Conservation (phyloP, 2,329 filamentous ascomycete genomes). For the Hypoxylon rubiginosum region DNA sequence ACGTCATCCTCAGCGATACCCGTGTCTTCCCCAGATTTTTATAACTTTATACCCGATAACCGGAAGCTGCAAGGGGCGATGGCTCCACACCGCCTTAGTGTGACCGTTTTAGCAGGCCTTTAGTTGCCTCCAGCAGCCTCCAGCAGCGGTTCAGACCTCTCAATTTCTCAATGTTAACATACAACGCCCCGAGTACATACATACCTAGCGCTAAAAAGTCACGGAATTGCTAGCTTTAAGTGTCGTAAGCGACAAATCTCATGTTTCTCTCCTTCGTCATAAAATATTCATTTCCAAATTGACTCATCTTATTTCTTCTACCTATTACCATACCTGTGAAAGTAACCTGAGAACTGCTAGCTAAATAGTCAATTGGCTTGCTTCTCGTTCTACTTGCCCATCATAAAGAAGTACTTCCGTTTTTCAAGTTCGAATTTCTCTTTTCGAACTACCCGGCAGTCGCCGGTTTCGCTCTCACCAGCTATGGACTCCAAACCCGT, state of each 20-base stretch:
- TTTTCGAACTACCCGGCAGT: conserved; percentile 13
- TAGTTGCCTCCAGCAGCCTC: not conserved
- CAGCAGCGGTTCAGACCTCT: too few relatives aligned
- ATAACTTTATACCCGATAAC: conserved; percentile 46
- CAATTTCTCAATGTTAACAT: not conserved
- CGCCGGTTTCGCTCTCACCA: conserved; percentile 23
- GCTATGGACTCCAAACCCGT: conserved; percentile 54
- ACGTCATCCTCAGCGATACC: conserved; percentile 48
- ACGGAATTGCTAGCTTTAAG: conserved; percentile 33
- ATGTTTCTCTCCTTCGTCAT: conserved; percentile 15
- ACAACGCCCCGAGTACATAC: conserved; percentile 17
- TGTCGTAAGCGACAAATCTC: conserved; percentile 12
- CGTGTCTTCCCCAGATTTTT: conserved; percentile 46
- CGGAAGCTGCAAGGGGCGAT: conserved; percentile 44
- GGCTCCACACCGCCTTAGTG: conserved; percentile 33
- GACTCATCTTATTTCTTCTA: conserved; percentile 14
- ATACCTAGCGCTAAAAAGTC: conserved; percentile 28
- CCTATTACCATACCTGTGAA: not conserved
- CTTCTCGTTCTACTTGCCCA: not conserved
- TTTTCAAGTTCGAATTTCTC: conserved; percentile 11
- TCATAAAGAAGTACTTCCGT: conserved; percentile 15
- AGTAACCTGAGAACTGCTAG: not conserved
- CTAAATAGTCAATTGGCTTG: conserved; percentile 11
- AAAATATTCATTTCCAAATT: conserved; percentile 12
- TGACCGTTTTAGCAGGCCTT: not conserved